A percentile compares a stretch with the other conserved stretches of the same genome.
These are phyloP conservation scores for Lasiosphaeria ovina DNA, from an alignment of 495 filamentous ascomycete genomes.

Conservation along the genomic window DNA sequence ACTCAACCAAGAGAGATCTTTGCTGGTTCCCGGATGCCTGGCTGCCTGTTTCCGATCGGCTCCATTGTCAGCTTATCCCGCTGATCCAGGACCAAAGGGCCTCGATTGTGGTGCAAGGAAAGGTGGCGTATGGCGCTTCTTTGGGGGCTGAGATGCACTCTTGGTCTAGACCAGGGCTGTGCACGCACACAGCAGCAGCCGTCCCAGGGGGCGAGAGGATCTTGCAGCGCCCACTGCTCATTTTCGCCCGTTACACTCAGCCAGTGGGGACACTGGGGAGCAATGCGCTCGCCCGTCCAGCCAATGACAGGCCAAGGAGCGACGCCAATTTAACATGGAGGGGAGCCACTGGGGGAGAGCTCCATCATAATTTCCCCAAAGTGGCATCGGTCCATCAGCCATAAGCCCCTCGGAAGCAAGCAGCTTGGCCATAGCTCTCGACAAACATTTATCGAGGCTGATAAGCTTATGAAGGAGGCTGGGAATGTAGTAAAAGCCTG, in stretches of 20 bases:
- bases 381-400: slow-evolving; percentile 22
- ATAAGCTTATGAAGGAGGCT: neutral
- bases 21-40: no score
- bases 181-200: neutral
- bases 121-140: neutral
- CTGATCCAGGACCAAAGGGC: neutral
- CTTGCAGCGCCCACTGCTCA: slow-evolving; percentile 1
- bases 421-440: slow-evolving; percentile 9
- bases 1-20: no score
- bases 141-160: neutral
- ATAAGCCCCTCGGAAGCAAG: neutral
- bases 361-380: slow-evolving; percentile 32
- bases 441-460: neutral
- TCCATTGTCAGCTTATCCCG: neutral
- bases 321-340: neutral
- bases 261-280: neutral
- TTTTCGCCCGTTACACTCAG: slow-evolving; percentile 5
- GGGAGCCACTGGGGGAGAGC: slow-evolving; percentile 1
- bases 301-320: slow-evolving; percentile 5
- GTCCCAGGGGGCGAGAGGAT: neutral
- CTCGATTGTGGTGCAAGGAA: neutral
- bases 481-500: no score
- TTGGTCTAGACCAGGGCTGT: neutral
- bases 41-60: neutral
- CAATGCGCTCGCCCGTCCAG: neutral